Evolutionary conservation across 768 basidiomycete species (phyloP).

Genomic region (Lactarius sp.): DNA sequence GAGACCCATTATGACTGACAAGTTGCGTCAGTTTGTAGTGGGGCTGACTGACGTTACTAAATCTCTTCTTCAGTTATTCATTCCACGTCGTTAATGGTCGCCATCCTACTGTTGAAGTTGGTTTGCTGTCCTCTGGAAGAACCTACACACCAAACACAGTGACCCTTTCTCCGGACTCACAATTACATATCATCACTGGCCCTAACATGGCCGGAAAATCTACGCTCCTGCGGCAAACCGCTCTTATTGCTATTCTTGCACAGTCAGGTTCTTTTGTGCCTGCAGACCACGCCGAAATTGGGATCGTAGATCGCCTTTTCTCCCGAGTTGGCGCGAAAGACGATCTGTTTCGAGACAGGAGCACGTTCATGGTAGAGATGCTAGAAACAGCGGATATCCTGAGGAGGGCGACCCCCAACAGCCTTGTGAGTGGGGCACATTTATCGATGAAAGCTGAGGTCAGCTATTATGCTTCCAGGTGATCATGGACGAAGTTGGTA

Average conservation of each 20-base stretch:
- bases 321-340: conserved; percentile 95
- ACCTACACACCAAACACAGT: conserved; percentile 84
- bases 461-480: conserved; percentile 46
- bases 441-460: neutral
- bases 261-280: conserved; percentile 94
- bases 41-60: neutral
- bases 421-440: conserved; percentile 53
- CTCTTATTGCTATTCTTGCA: conserved; percentile 83
- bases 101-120: conserved; percentile 91
- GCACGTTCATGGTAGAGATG: conserved; percentile 99
- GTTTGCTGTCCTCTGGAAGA: conserved; percentile 67
- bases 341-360: conserved; percentile 87
- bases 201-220: conserved; percentile 98
- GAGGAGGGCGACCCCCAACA: conserved; percentile 70
- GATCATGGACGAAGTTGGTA: conserved; percentile 99
- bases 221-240: conserved; percentile 86
- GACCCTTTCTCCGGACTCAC: conserved; percentile 50
- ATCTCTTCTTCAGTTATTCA: conserved; percentile 27
- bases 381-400: conserved; percentile 91
- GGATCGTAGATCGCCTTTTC: conserved; percentile 87
- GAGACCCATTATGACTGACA: conserved; percentile 60
- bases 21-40: conserved; percentile 43
- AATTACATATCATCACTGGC: conserved; percentile 83
- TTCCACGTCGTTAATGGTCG: conserved; percentile 76
- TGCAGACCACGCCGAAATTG: conserved; percentile 72